These are phyloP conservation scores for Penicillium simplicissimum DNA, from an alignment of 495 filamentous ascomycete species.

Conservation along the genomic window DNA sequence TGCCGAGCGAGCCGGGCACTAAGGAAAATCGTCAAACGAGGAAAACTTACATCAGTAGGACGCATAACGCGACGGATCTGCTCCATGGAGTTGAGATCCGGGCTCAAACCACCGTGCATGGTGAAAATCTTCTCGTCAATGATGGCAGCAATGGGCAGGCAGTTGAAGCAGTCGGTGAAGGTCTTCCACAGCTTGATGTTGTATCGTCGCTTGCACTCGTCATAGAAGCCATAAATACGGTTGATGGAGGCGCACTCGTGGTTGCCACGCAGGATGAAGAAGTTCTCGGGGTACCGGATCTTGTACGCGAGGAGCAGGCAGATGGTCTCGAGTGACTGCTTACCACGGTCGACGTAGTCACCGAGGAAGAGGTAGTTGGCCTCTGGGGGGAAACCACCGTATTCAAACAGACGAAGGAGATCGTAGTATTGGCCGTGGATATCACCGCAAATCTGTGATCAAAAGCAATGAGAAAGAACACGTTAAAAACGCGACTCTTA, in stretches of 20 bases:
- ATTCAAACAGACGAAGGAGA: slow-evolving; percentile 95
- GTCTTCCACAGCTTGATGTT: slow-evolving; percentile 99
- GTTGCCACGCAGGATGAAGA: slow-evolving; percentile 98
- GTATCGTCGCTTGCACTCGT: slow-evolving; percentile 98
- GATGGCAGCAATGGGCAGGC: slow-evolving; percentile 97
- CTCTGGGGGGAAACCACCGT: slow-evolving; percentile 97
- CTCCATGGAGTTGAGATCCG: slow-evolving; percentile 99
- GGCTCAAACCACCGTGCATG: slow-evolving; percentile 97
- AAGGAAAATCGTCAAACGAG: not conserved
- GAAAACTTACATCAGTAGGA: slow-evolving; percentile 86
- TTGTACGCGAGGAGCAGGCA: slow-evolving; percentile 98
- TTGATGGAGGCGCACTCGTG: slow-evolving; percentile 99
- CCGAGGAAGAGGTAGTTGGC: slow-evolving; percentile 99
- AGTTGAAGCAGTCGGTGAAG: slow-evolving; percentile 99
- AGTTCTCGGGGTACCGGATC: slow-evolving; percentile 99
- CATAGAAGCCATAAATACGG: slow-evolving; percentile 99
- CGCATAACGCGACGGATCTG: slow-evolving; percentile 99
- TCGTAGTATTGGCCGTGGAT: slow-evolving; percentile 99
- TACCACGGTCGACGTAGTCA: slow-evolving; percentile 98
- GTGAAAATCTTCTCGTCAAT: slow-evolving; percentile 99
- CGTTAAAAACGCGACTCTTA: slow-evolving; percentile 11
- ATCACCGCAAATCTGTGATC: slow-evolving; percentile 89
- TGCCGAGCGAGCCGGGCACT: not conserved
- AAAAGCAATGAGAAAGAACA: slow-evolving; percentile 1
- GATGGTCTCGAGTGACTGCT: slow-evolving; percentile 99